Evolutionary conservation across 1,284 basidiomycete genomes (phyloP).

Genomic region (Ceratobasidium sp.): DNA sequence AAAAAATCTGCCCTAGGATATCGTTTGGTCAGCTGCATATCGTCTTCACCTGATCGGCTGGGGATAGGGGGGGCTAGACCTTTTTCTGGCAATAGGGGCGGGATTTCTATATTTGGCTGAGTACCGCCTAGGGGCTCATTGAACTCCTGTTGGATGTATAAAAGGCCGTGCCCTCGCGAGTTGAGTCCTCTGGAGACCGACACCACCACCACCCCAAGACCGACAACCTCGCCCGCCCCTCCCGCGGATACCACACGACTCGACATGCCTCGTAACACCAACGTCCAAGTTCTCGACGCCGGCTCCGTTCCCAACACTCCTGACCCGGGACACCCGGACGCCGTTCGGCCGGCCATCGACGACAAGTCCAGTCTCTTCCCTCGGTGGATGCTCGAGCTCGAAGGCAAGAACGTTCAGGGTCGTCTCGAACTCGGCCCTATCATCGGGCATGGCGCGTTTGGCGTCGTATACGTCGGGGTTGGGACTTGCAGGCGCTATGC

Average conservation of each 20-base stretch:
- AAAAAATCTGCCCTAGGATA: constrained; percentile 5
- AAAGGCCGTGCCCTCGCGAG: not conserved
- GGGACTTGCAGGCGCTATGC: constrained; percentile 58
- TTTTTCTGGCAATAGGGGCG: constrained; percentile 2
- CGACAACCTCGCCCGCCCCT: constrained; percentile 15
- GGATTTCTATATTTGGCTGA: not conserved
- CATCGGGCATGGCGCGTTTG: constrained; percentile 94
- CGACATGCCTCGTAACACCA: constrained; percentile 13
- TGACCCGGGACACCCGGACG: constrained; percentile 66
- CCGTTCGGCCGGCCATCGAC: constrained; percentile 57
- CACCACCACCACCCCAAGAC: constrained; percentile 33
- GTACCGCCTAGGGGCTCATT: not conserved
- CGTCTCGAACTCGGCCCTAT: constrained; percentile 88
- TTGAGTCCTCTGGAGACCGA: constrained; percentile 11
- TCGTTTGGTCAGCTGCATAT: not conserved
- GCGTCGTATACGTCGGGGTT: constrained; percentile 92
- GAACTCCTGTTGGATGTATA: not conserved
- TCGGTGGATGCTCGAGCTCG: constrained; percentile 27
- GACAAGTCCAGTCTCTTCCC: not conserved
- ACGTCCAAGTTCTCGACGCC: not conserved
- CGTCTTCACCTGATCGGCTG: too few species aligned
- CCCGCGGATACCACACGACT: constrained; percentile 14
- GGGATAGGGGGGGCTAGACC: constrained; percentile 1
- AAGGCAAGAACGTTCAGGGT: constrained; percentile 19
- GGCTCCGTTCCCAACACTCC: constrained; percentile 18